phyloP scores from a whole-genome alignment of 768 basidiomycete genomes.

The Termitomyces sp. region DNA sequence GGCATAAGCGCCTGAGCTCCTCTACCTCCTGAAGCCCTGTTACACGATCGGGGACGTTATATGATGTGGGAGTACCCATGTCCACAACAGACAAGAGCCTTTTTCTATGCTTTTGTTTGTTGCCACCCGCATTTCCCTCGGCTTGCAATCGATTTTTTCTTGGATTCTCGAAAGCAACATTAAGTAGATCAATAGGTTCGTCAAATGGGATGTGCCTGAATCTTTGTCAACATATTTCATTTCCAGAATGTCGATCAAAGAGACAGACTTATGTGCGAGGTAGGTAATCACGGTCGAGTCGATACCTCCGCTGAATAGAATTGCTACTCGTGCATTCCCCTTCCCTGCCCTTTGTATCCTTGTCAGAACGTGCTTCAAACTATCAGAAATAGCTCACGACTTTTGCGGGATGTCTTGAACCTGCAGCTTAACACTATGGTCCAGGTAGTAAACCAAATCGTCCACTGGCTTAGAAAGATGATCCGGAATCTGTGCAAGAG shows the following conservation, averaged over 20 bases:
- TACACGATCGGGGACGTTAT: conserved; percentile 85
- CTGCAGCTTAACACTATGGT: conserved; percentile 62
- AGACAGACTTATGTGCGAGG: conserved; percentile 67
- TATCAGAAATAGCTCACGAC: conserved; percentile 24
- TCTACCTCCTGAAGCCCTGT: conserved; percentile 77
- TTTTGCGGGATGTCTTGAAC: conserved; percentile 65
- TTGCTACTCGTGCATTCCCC: conserved; percentile 60
- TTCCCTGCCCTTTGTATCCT: conserved; percentile 15
- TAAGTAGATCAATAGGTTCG: conserved; percentile 89
- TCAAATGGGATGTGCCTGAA: conserved; percentile 64
- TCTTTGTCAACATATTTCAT: background rate
- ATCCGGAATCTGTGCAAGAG: conserved; percentile 40
- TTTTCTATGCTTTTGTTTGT: conserved; percentile 43
- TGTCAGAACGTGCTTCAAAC: background rate
- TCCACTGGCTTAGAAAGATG: conserved; percentile 42
- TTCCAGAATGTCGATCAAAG: background rate
- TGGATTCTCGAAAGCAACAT: conserved; percentile 97
- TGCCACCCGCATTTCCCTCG: conserved; percentile 41
- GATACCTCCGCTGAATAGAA: conserved; percentile 95
- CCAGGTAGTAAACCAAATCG: conserved; percentile 50
- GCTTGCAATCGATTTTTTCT: conserved; percentile 55
- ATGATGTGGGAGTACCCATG: conserved; percentile 29
- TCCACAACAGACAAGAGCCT: conserved; percentile 14
- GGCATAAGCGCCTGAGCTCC: conserved; percentile 75
- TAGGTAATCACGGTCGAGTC: conserved; percentile 85